Evolutionary conservation across 192 early-diverging fungal species (phyloP), one percentile per base, ranked within the genome.

Genomic region (Diversispora eburnea): DNA sequence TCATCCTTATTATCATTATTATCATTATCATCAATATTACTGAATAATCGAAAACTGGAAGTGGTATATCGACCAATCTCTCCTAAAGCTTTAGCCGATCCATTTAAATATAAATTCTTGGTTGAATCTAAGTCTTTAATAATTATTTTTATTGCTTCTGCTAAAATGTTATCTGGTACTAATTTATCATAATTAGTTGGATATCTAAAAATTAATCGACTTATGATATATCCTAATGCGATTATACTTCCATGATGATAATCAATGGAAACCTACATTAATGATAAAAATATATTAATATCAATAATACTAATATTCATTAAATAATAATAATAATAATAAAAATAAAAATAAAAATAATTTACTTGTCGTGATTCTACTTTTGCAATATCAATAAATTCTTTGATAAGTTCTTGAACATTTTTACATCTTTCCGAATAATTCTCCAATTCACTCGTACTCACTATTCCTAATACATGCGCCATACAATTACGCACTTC

Each of bases 401-500:
- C 81, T 4, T 79, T 59, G 3, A 90, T 46, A 20, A 87, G 78
- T 17, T 77, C 77, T 9, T 63, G 57, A 56, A 89, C 78, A n/a
- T 58, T 39, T 12, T 67, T 55, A 5, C 73, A 61, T 42, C 83
- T 74, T 19, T 67, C 78, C 1, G 57, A 72, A n/a, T 66, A 57
- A 17, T 61, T 69, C 5, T 78, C 79, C 33, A 87, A 43, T 15
- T 85, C 80, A 20, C 83, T 85, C 43, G 90, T 92, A 17, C 84
- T 80, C 7, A 93, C 81, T n/a, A 93, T 86, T 43, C 90, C 92
- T 42, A 93, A 81, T 10, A 92, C 82, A 65, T 89, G 88, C 0
- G 89, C 87, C 79, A 91, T 90, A 20, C 84, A 78, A 8, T 62
- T 75, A 54, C 91, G 78, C 4, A 92, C 88, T 55, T 93, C 92